Conservation (phyloP, 768 basidiomycete genomes). For the Boletus sp. region DNA sequence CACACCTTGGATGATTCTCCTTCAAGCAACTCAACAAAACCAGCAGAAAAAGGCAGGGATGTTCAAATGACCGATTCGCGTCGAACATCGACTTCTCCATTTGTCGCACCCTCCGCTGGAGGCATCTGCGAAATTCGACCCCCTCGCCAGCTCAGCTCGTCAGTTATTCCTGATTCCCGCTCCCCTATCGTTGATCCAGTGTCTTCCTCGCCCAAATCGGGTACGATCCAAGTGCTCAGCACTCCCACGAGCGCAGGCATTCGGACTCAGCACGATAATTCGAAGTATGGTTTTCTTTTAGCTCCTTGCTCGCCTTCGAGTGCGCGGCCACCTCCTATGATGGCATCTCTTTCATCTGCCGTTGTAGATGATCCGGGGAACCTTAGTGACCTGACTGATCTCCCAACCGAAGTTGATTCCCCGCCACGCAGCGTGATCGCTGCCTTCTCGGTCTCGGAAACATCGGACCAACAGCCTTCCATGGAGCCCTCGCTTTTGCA, state of each 20-base stretch:
- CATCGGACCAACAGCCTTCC: not conserved
- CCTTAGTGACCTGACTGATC: constrained; percentile 31
- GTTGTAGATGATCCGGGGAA: constrained; percentile 9
- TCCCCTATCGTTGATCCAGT: not conserved
- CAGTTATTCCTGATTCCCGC: not conserved
- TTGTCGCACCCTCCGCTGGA: not conserved
- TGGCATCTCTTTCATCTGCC: not conserved
- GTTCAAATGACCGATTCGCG: not conserved
- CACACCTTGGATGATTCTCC: not conserved
- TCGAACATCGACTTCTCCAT: not conserved
- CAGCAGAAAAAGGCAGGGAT: not conserved
- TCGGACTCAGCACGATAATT: not conserved
- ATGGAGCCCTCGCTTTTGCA: not conserved
- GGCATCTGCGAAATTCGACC: not conserved
- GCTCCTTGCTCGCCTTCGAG: not conserved
- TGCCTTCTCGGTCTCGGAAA: not conserved
- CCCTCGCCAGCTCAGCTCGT: not conserved
- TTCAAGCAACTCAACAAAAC: not conserved
- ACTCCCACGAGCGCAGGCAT: not conserved
- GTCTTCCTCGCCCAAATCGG: not conserved
- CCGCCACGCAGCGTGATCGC: constrained; percentile 4
- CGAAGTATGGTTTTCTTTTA: no score
- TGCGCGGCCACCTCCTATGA: not conserved
- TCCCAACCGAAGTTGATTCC: constrained; percentile 22
- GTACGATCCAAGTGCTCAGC: not conserved